phyloP scores from a whole-genome alignment of 2,329 filamentous ascomycete species.

The Aspergillus sclerotialis region DNA sequence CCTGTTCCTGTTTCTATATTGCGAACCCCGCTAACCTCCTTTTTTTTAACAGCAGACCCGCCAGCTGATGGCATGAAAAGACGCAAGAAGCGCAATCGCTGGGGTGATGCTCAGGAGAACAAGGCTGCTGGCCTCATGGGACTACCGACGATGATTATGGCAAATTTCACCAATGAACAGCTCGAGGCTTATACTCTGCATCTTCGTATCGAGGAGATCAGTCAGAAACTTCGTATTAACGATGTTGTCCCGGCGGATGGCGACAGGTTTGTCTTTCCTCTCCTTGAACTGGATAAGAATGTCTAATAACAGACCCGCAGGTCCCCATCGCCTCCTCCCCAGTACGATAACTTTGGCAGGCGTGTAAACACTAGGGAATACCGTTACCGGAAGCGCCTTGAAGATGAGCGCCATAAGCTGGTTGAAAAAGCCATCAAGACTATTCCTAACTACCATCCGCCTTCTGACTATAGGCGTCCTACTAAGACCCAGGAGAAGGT shows the following conservation, averaged over 20 bases:
- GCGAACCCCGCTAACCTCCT: conserved; percentile 17
- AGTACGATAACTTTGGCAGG: conserved; percentile 98
- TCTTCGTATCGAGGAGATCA: conserved; percentile 97
- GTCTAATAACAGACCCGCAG: conserved; percentile 40
- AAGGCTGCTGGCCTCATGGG: conserved; percentile 98
- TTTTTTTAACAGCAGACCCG: conserved; percentile 33
- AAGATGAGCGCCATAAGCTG: conserved; percentile 97
- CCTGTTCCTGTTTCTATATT: neutral
- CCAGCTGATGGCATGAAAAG: conserved; percentile 70
- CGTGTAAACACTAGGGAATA: conserved; percentile 99
- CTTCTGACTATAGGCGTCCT: conserved; percentile 94
- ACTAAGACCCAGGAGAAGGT: conserved; percentile 99
- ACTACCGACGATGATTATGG: conserved; percentile 88
- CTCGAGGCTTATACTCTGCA: conserved; percentile 95
- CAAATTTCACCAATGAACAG: conserved; percentile 97
- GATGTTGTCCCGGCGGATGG: conserved; percentile 96
- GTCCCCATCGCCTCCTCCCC: conserved; percentile 89
- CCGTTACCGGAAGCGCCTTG: conserved; percentile 93
- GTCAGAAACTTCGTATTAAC: conserved; percentile 97
- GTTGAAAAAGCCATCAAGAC: conserved; percentile 99
- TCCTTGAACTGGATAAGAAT: conserved; percentile 1
- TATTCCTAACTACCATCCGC: conserved; percentile 98
- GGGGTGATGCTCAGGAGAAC: conserved; percentile 96
- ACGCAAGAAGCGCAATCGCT: conserved; percentile 97
- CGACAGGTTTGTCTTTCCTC: conserved; percentile 63